A percentile compares a stretch with the other conserved stretches of the same genome.
phyloP scores from a whole-genome alignment of 768 basidiomycete genomes.

The Tubosaeta sp. region DNA sequence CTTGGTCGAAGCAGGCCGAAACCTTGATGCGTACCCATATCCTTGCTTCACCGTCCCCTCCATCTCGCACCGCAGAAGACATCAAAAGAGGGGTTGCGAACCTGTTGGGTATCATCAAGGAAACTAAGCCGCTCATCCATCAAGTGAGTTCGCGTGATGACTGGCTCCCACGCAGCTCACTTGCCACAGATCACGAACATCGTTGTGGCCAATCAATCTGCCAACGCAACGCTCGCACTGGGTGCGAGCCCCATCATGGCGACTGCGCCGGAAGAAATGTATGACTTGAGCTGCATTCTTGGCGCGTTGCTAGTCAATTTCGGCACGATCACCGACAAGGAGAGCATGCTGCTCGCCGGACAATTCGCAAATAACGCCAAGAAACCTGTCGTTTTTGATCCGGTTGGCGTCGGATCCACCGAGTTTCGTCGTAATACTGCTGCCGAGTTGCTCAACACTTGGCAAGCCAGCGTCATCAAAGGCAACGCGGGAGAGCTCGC shows the following conservation, averaged over 20 bases:
- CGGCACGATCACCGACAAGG: constrained; percentile 68
- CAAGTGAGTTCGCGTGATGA: constrained; percentile 44
- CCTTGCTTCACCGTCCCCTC: no score
- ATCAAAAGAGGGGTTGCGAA: constrained; percentile 43
- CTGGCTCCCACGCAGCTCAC: background rate
- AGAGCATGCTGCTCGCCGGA: constrained; percentile 77
- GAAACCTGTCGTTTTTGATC: constrained; percentile 85
- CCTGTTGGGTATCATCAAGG: constrained; percentile 50
- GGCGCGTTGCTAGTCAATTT: constrained; percentile 82
- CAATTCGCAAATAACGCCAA: constrained; percentile 57
- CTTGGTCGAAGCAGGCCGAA: constrained; percentile 13
- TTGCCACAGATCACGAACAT: constrained; percentile 74
- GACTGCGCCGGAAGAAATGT: constrained; percentile 75
- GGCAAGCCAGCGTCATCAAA: constrained; percentile 90
- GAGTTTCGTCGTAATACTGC: constrained; percentile 53
- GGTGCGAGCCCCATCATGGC: constrained; percentile 96
- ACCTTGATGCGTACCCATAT: no score
- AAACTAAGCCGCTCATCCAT: constrained; percentile 69
- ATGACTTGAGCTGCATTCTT: constrained; percentile 62
- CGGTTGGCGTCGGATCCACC: constrained; percentile 88
- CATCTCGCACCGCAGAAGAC: constrained; percentile 20
- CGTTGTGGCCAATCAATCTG: constrained; percentile 85
- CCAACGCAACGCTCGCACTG: constrained; percentile 83
- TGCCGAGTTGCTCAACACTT: constrained; percentile 63
- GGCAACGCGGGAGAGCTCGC: constrained; percentile 91